phyloP scores from a whole-genome alignment of 2,329 filamentous ascomycete species.

The Blumeria graminis region DNA sequence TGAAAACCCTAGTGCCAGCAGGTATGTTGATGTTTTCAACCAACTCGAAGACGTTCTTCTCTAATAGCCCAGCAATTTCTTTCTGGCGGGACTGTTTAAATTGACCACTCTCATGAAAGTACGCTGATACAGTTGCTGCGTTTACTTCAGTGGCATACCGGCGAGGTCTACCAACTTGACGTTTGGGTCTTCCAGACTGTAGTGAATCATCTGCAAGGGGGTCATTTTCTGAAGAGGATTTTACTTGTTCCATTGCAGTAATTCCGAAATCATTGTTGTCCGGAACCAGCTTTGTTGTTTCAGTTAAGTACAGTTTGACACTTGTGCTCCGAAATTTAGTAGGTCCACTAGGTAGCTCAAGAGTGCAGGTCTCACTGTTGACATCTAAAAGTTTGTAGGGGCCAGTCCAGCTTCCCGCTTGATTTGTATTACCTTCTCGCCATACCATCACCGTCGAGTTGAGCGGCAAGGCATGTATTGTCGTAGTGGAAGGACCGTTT shows the following conservation, averaged over 20 bases:
- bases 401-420: not conserved
- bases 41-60: conserved; percentile 1
- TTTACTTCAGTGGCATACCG: not conserved
- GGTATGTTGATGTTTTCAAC: not conserved
- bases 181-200: not conserved
- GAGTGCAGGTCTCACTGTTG: conserved; percentile 1
- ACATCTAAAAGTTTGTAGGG: conserved; percentile 1
- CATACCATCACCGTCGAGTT: conserved; percentile 2
- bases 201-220: too few relatives aligned
- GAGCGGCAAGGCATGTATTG: conserved; percentile 1
- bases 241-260: too few relatives aligned
- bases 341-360: not conserved
- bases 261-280: too few relatives aligned
- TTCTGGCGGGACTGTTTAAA: not conserved
- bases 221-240: too few relatives aligned
- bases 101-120: not conserved
- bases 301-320: not conserved
- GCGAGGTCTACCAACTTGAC: not conserved
- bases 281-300: too few relatives aligned
- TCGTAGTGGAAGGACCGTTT: not conserved
- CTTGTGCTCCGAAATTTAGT: not conserved
- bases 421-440: conserved; percentile 1
- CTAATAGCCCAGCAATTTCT: not conserved
- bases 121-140: not conserved
- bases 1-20: conserved; percentile 1